Evolutionary conservation across 179 eudicot species (phyloP), one percentile per base, ranked within the genome.

Genomic region (Silene coronaria): DNA sequence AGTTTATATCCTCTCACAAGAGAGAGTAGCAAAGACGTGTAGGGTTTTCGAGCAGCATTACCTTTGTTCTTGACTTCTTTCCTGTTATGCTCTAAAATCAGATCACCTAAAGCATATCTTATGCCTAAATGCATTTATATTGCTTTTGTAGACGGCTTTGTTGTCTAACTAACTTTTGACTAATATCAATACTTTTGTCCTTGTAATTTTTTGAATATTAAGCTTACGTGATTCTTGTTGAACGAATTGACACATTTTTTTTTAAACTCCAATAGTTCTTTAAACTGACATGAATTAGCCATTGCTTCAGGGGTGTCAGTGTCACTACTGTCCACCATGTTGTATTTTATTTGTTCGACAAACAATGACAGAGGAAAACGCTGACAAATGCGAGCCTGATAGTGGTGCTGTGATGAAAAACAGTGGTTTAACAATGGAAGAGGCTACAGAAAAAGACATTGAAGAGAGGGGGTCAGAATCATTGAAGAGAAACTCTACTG

Each of bases 311-410:
- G 69, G 21, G 38, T 42, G 58, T 53, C 58, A 4, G 38, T 42
- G 58, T 53, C 58, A 53, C 58, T 53, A 5, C 58, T 53, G 7
- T 53, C 58, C 58, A 53, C 34, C 70, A 73, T 17, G 30, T 64
- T 28, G 48, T 68, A 36, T 61, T 53, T 61, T 68, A 5, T 66
- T 30, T 71, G 27, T 17, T 38, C 62, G 27, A 64, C 66, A 55
- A 71, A 32, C 67, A 65, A 83, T 84, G 86, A 59, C 80, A 8
- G 82, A 71, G 70, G 78, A 68, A 76, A 75, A 53, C 28, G 27
- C 23, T 72, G 77, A 75, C 74, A 75, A 4, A 26, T 27, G 67
- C 45, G 36, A 27, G 67, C 36, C 36, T 63, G 67, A 63, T 27
- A 16, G 38, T 63, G 67, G 28, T 63, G n/a, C 14, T 11, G 2